Evolutionary conservation across 495 filamentous ascomycete genomes (phyloP).

Genomic region (Penicillium salamii): DNA sequence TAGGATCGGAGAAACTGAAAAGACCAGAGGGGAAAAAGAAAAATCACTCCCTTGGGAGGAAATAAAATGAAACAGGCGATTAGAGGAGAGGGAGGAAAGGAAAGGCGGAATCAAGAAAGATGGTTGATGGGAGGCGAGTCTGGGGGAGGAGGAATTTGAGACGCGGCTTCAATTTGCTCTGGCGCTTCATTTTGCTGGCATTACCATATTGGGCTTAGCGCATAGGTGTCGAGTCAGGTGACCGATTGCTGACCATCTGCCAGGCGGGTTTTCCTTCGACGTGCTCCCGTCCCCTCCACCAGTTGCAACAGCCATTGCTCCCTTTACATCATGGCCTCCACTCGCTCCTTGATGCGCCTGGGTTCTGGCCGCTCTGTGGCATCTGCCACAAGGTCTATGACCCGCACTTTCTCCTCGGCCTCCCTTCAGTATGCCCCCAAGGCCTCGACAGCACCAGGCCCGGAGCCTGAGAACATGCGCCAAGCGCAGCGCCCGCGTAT

Average conservation of each 20-base stretch:
- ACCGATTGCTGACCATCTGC: slow-evolving; percentile 25
- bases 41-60: slow-evolving; percentile 14
- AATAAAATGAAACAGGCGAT: slow-evolving; percentile 11
- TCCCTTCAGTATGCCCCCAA: slow-evolving; percentile 55
- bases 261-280: slow-evolving; percentile 30
- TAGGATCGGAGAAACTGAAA: slow-evolving; percentile 20
- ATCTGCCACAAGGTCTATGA: slow-evolving; percentile 54
- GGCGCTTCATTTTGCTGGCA: slow-evolving; percentile 42
- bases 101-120: slow-evolving; percentile 13
- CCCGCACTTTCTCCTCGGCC: slow-evolving; percentile 55
- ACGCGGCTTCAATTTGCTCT: slow-evolving; percentile 39
- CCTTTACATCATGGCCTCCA: slow-evolving; percentile 41
- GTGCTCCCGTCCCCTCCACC: slow-evolving; percentile 20
- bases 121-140: slow-evolving; percentile 19
- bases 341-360: slow-evolving; percentile 65
- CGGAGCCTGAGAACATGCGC: slow-evolving; percentile 63
- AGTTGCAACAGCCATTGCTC: slow-evolving; percentile 27
- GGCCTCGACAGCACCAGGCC: slow-evolving; percentile 36
- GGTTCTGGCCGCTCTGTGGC: slow-evolving; percentile 60
- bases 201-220: slow-evolving; percentile 28
- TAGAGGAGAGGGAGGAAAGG: slow-evolving; percentile 14
- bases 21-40: slow-evolving; percentile 13
- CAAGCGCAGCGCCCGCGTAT: slow-evolving; percentile 60
- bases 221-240: slow-evolving; percentile 28
- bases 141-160: slow-evolving; percentile 37